phyloP scores from a whole-genome alignment of 345 rosid species.

The Brassica juncea region DNA sequence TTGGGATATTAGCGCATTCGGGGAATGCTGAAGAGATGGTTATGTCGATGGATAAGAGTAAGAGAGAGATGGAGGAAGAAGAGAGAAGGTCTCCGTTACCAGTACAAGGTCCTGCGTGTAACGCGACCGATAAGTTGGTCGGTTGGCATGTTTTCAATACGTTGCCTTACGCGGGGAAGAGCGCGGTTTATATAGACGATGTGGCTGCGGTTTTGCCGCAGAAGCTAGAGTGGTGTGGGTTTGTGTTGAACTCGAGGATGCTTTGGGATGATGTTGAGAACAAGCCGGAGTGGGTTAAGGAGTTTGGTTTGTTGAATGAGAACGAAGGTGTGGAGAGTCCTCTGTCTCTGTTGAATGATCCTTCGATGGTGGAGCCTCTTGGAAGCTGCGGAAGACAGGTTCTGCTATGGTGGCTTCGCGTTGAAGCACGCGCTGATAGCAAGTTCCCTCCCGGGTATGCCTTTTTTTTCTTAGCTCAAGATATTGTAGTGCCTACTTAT shows the following conservation, averaged over 20 bases:
- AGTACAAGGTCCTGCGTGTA: slow-evolving; percentile 97
- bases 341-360: slow-evolving; percentile 65
- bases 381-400: slow-evolving; percentile 94
- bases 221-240: slow-evolving; percentile 96
- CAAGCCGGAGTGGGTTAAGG: slow-evolving; percentile 82
- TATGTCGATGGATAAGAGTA: slow-evolving; percentile 23
- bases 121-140: slow-evolving; percentile 58
- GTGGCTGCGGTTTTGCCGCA: slow-evolving; percentile 78
- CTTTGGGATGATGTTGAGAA: slow-evolving; percentile 75
- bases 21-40: slow-evolving; percentile 56
- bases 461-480: neutral
- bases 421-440: slow-evolving; percentile 99
- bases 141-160: slow-evolving; percentile 93
- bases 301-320: slow-evolving; percentile 50
- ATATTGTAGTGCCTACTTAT: no score
- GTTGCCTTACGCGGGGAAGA: slow-evolving; percentile 59
- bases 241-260: slow-evolving; percentile 84
- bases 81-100: slow-evolving; percentile 53
- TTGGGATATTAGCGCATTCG: slow-evolving; percentile 76
- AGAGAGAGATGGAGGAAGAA: slow-evolving; percentile 26
- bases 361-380: slow-evolving; percentile 81
- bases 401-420: slow-evolving; percentile 98
- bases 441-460: slow-evolving; percentile 88
- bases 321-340: slow-evolving; percentile 71
- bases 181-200: slow-evolving; percentile 74